Evolutionary conservation across 2,329 filamentous ascomycete genomes (phyloP).

Genomic region (Stemphylium vesicarium): DNA sequence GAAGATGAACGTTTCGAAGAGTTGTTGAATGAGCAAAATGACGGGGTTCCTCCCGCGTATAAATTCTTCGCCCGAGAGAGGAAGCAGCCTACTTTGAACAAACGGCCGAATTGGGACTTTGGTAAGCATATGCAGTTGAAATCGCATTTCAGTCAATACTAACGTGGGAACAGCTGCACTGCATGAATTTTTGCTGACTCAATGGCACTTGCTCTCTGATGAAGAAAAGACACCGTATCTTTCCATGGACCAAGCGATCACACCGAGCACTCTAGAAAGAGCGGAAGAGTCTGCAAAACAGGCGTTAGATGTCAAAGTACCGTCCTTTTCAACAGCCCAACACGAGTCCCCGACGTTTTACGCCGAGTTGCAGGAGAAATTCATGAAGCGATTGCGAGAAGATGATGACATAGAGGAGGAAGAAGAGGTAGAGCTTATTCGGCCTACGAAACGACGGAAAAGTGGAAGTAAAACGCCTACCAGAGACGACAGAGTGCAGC

Average conservation of each 20-base stretch:
- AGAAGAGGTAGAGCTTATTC: slow-evolving; percentile 6
- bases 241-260: slow-evolving; percentile 16
- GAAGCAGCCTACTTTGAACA: slow-evolving; percentile 18
- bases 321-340: slow-evolving; percentile 31
- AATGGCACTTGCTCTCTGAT: slow-evolving; percentile 27
- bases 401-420: slow-evolving; percentile 11
- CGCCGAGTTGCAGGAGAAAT: slow-evolving; percentile 26
- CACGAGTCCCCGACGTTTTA: slow-evolving; percentile 35
- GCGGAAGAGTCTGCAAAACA: neutral
- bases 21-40: slow-evolving; percentile 13
- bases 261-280: slow-evolving; percentile 9
- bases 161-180: slow-evolving; percentile 17
- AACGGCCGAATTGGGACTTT: slow-evolving; percentile 19
- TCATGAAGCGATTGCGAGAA: slow-evolving; percentile 28
- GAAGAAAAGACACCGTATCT: slow-evolving; percentile 28
- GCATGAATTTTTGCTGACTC: slow-evolving; percentile 18
- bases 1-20: slow-evolving; percentile 22
- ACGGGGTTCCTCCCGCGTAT: slow-evolving; percentile 22
- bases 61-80: slow-evolving; percentile 24
- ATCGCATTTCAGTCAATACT: neutral
- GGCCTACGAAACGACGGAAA: slow-evolving; percentile 25
- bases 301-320: slow-evolving; percentile 11
- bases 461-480: slow-evolving; percentile 15
- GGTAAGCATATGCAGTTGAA: slow-evolving; percentile 16
- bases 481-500: neutral